Percentiles rank a stretch among this genome's conserved stretches.
Conservation (phyloP, 176 grass and related monocot genomes). For the Triticum timopheevii region DNA sequence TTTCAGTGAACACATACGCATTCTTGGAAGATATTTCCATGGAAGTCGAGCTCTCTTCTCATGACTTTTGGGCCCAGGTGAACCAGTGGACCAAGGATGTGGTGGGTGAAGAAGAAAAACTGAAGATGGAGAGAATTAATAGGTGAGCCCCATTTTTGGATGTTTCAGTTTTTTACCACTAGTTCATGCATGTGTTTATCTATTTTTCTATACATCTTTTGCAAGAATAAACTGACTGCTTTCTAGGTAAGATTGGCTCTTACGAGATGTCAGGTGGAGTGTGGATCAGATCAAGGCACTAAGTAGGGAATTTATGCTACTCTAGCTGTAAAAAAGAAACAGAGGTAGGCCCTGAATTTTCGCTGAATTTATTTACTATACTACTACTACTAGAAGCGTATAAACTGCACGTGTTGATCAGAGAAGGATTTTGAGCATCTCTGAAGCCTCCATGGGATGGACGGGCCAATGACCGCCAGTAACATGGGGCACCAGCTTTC, state of each 20-base stretch:
- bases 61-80: too few relatives aligned
- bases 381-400: background rate
- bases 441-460: background rate
- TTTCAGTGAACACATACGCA: too few relatives aligned
- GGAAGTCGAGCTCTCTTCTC: too few relatives aligned
- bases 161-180: too few relatives aligned
- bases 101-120: too few relatives aligned
- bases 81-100: too few relatives aligned
- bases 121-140: too few relatives aligned
- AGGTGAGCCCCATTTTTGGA: too few relatives aligned
- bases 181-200: too few relatives aligned
- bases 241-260: background rate
- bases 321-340: too few relatives aligned
- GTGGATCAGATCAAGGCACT: background rate
- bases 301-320: background rate
- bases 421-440: background rate
- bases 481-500: background rate
- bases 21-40: too few relatives aligned
- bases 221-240: conserved; percentile 17
- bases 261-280: background rate
- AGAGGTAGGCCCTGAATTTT: background rate
- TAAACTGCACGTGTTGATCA: background rate
- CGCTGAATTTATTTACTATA: background rate
- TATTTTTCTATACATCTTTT: too few relatives aligned
- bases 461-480: background rate